Evolutionary conservation across 23 red algal species (phyloP), one percentile per base, ranked within the genome.

Genomic region (Gracilaria domingensis): DNA sequence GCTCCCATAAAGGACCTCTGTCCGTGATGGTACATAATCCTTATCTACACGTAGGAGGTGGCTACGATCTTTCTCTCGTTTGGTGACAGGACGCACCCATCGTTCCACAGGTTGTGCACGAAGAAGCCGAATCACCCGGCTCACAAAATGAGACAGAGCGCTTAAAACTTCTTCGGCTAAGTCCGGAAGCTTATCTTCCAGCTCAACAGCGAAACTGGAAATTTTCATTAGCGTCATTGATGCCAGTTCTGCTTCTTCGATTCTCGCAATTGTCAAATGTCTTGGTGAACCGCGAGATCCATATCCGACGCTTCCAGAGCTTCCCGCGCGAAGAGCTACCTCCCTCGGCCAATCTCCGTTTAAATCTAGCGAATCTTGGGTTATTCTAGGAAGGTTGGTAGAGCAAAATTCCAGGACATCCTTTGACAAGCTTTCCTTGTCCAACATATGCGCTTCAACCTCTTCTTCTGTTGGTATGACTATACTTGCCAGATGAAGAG

Each of bases 171-270:
- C 54, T 21, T 35, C 17, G 23, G 69, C 14, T n/a, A 83, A 26
- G 24, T 92, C 65, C 25, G 79, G 89, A 32, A 92, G 37, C 35
- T 39, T 51, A n/a, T 84, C 89, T 57, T 67, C 42, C 13, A 92
- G 71, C 35, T 92, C 58, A 49, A 83, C 44, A 44, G 78, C 88
- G 47, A 82, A 84, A 66, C 50, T 76, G 30, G 89, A 83, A 17
- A 84, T 24, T 66, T 59, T 84, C 37, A 92, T 82, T 29, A 92
- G 39, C 3, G 80, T 77, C 59, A 84, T 44, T 18, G 66, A 4
- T 23, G 64, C 89, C 33, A 84, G 32, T 76, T 92, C 89, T n/a
- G 89, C 89, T 51, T 92, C 89, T 56, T 92, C 89, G 47, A 83
- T 67, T 47, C 80, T 83, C 51, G 67, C 89, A 26, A 92, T 83